A percentile compares a stretch with the other conserved stretches of the same genome.
phyloP scores from a whole-genome alignment of 2,329 filamentous ascomycete genomes.

The Penicillium oxalicum region DNA sequence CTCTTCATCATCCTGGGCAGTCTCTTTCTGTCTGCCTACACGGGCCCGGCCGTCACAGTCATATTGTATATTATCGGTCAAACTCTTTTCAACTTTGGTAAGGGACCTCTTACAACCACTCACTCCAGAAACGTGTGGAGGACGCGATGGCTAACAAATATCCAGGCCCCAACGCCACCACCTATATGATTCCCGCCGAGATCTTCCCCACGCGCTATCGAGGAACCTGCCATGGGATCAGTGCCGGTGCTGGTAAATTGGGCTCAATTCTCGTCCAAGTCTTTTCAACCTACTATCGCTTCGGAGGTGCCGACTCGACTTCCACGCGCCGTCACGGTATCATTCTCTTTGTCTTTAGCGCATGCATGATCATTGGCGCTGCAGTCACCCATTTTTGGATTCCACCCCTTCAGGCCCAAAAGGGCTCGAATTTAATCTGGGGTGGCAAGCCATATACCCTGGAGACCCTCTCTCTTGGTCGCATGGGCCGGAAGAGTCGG shows the following conservation, averaged over 20 bases:
- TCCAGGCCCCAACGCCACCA: conserved; percentile 36
- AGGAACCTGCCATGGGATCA: conserved; percentile 49
- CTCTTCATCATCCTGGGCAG: conserved; percentile 41
- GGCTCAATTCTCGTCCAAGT: conserved; percentile 44
- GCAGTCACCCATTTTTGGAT: conserved; percentile 38
- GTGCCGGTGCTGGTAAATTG: conserved; percentile 50
- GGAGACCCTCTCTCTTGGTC: conserved; percentile 36
- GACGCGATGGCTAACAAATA: conserved; percentile 1
- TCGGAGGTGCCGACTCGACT: conserved; percentile 28
- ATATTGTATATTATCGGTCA: conserved; percentile 43
- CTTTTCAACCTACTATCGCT: conserved; percentile 37
- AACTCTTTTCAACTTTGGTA: conserved; percentile 46
- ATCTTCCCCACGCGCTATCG: conserved; percentile 53
- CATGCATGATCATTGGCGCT: conserved; percentile 39
- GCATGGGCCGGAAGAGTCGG: conserved; percentile 32
- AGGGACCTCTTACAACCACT: conserved; percentile 1
- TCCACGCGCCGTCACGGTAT: conserved; percentile 36
- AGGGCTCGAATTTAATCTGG: conserved; percentile 25
- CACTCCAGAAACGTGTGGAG: neutral
- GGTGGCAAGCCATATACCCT: conserved; percentile 35
- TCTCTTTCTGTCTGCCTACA: conserved; percentile 37
- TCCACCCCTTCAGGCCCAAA: conserved; percentile 31
- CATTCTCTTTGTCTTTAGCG: conserved; percentile 38
- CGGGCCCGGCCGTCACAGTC: conserved; percentile 33
- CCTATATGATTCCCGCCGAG: conserved; percentile 49